Conservation (phyloP, 2,329 filamentous ascomycete genomes). For the Ciborinia camelliae region DNA sequence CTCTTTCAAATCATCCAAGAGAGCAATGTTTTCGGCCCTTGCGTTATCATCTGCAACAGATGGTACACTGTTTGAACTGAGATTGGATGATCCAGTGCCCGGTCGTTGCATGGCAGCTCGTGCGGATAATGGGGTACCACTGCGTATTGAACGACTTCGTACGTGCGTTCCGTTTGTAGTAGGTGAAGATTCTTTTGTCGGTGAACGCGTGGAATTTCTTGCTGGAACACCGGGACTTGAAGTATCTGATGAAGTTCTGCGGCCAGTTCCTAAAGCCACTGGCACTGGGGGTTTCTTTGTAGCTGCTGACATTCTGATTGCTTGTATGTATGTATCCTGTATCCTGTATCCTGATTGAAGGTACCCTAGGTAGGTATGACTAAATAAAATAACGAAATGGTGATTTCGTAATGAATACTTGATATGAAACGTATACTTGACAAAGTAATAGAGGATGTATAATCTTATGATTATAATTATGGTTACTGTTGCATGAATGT, state of each 20-base stretch:
- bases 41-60: constrained; percentile 65
- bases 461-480: background rate
- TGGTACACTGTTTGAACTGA: constrained; percentile 32
- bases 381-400: background rate
- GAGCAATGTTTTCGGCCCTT: constrained; percentile 72
- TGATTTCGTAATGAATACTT: constrained; percentile 7
- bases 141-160: constrained; percentile 63
- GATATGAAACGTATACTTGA: background rate
- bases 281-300: constrained; percentile 42
- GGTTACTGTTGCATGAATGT: constrained; percentile 8
- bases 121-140: constrained; percentile 66
- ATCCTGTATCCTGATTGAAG: background rate
- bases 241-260: constrained; percentile 35
- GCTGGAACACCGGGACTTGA: constrained; percentile 18
- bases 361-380: too few species aligned
- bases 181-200: constrained; percentile 31
- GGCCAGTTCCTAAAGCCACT: constrained; percentile 25
- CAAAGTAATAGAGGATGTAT: background rate
- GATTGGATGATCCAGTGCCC: constrained; percentile 36
- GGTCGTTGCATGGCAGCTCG: constrained; percentile 65
- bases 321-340: too few species aligned
- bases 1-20: constrained; percentile 81
- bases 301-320: constrained; percentile 41
- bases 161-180: constrained; percentile 39
- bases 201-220: constrained; percentile 30